Evolutionary conservation across 208 protist genomes (phyloP).

Genomic region (Trypanosoma cruzi): DNA sequence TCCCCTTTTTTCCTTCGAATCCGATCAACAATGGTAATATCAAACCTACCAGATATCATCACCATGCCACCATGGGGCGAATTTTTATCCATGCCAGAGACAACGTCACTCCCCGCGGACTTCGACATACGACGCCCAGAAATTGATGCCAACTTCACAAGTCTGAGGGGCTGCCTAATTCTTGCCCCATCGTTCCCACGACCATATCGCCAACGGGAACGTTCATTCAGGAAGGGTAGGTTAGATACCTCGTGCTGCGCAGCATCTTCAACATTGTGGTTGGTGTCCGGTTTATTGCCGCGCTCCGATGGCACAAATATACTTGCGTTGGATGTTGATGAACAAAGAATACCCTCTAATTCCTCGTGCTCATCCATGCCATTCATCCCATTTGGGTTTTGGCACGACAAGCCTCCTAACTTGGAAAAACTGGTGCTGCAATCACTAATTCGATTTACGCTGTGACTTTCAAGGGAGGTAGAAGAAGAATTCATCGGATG

Average conservation of each 20-base stretch:
- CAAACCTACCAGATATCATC: slow-evolving; percentile 27
- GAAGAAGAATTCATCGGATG: neutral
- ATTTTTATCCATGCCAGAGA: neutral
- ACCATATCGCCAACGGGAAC: neutral
- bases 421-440: neutral
- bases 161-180: neutral
- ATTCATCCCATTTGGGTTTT: neutral
- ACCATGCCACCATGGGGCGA: neutral
- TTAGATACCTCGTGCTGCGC: neutral
- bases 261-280: neutral
- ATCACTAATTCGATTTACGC: neutral
- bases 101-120: neutral
- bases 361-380: neutral
- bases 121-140: neutral
- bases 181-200: neutral
- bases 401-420: neutral
- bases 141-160: slow-evolving; percentile 2
- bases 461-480: neutral
- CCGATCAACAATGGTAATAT: slow-evolving; percentile 14
- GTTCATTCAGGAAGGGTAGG: neutral
- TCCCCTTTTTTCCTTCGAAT: neutral
- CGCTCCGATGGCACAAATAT: neutral
- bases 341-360: neutral
- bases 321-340: neutral
- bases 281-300: neutral